These are phyloP conservation scores for Pseudozyma hubeiensis DNA, from an alignment of 1,284 basidiomycete genomes.

Conservation along the genomic window DNA sequence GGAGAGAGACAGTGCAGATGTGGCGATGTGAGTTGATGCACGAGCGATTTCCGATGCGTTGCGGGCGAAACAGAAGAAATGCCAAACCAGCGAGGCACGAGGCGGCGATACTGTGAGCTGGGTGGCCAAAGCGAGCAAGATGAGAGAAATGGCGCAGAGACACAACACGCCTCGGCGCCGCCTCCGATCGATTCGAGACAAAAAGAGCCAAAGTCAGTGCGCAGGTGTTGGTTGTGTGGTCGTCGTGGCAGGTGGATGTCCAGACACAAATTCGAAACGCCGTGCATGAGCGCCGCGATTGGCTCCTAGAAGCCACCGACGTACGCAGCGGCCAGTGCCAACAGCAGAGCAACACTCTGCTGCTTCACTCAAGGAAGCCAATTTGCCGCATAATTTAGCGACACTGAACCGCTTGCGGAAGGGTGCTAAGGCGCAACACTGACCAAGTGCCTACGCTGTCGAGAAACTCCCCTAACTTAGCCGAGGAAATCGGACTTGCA, in stretches of 20 bases:
- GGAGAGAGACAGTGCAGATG: background rate
- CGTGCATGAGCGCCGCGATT: slow-evolving; percentile 6
- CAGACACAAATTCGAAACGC: slow-evolving; percentile 8
- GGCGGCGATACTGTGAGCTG: background rate
- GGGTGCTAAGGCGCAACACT: background rate
- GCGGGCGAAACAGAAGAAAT: slow-evolving; percentile 1
- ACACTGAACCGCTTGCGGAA: no score
- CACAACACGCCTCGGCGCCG: background rate
- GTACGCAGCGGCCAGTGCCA: background rate
- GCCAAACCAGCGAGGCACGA: background rate
- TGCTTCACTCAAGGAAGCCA: no score
- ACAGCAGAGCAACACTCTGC: background rate
- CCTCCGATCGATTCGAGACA: background rate
- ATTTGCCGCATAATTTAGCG: no score
- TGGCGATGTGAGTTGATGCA: slow-evolving; percentile 15
- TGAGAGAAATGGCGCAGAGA: background rate
- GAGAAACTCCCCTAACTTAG: background rate
- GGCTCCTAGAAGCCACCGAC: background rate
- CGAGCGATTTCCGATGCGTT: slow-evolving; percentile 3
- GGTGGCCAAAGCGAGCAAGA: slow-evolving; percentile 18
- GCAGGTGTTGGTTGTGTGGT: background rate
- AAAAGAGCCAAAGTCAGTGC: background rate
- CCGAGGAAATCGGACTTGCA: background rate
- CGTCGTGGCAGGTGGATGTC: background rate
- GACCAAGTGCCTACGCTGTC: background rate